Evolutionary conservation across 164 flowering plant species (phyloP).

Genomic region (Nelumbo lutea): DNA sequence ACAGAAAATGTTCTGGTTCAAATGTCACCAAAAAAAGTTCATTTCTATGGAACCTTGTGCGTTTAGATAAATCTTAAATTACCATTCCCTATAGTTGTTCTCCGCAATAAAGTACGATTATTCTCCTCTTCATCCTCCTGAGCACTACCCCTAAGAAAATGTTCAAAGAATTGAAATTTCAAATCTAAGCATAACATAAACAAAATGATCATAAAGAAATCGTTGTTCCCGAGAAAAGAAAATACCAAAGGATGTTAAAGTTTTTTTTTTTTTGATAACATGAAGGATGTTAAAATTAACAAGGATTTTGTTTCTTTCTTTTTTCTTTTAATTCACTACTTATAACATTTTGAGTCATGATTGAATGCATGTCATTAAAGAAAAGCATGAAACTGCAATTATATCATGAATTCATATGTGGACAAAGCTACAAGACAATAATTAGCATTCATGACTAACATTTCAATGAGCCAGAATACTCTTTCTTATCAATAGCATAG

Average conservation of each 20-base stretch:
- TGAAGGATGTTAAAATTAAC: too few relatives aligned
- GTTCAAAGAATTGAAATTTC: conserved; percentile 2
- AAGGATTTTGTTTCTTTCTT: too few relatives aligned
- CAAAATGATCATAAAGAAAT: neutral
- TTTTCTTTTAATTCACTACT: too few relatives aligned
- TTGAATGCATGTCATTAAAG: neutral
- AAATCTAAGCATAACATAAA: conserved; percentile 4
- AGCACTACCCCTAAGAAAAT: conserved; percentile 64
- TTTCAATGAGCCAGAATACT: neutral
- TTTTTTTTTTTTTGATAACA: too few relatives aligned
- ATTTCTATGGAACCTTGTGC: neutral
- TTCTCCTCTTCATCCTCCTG: conserved; percentile 87
- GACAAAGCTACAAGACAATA: neutral
- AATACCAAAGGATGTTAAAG: neutral
- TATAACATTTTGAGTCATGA: too few relatives aligned
- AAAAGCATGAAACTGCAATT: neutral
- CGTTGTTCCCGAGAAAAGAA: neutral
- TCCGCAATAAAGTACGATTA: conserved; percentile 47
- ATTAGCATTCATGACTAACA: neutral
- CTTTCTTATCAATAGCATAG: too few relatives aligned
- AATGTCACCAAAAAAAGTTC: conserved; percentile 3
- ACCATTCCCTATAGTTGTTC: conserved; percentile 99
- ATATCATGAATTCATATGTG: neutral
- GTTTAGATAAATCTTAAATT: conserved; percentile 6
- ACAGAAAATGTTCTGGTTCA: conserved; percentile 7